Conservation (phyloP, 495 filamentous ascomycete genomes). For the Aspergillus cavernicola region DNA sequence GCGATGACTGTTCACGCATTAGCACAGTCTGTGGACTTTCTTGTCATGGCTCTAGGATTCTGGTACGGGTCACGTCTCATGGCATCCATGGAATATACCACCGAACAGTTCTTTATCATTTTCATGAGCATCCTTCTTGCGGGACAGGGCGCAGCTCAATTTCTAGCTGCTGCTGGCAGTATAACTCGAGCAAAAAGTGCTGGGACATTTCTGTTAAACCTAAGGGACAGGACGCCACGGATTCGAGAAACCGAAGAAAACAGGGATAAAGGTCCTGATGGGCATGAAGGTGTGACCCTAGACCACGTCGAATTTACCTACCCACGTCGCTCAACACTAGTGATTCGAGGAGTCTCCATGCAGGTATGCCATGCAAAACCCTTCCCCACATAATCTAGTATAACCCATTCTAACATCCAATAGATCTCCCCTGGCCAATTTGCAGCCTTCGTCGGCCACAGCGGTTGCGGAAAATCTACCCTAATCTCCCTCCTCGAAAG, state of each 20-base stretch:
- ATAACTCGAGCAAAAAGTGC: slow-evolving; percentile 43
- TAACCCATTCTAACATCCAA: slow-evolving; percentile 48
- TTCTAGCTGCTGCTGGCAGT: slow-evolving; percentile 43
- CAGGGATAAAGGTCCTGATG: slow-evolving; percentile 11
- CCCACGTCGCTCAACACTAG: not conserved
- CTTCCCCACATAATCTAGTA: slow-evolving; percentile 29
- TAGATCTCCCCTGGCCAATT: slow-evolving; percentile 26
- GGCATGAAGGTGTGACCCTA: not conserved
- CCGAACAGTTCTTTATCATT: slow-evolving; percentile 82
- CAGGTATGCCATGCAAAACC: slow-evolving; percentile 37
- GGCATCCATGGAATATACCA: slow-evolving; percentile 58
- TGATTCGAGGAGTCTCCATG: slow-evolving; percentile 22
- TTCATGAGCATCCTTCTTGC: slow-evolving; percentile 78
- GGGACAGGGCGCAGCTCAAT: slow-evolving; percentile 73
- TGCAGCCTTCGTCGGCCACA: slow-evolving; percentile 66
- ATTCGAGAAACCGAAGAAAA: slow-evolving; percentile 31
- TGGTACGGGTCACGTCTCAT: slow-evolving; percentile 88
- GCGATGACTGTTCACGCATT: slow-evolving; percentile 59
- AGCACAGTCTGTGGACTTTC: slow-evolving; percentile 75
- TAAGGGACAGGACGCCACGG: slow-evolving; percentile 29
- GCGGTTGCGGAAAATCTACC: slow-evolving; percentile 71
- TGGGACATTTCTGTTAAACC: slow-evolving; percentile 46
- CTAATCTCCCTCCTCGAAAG: slow-evolving; percentile 60
- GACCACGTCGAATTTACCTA: slow-evolving; percentile 11
- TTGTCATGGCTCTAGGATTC: slow-evolving; percentile 83